phyloP scores from a whole-genome alignment of 441 rosid genomes.

The Jatropha multifida region DNA sequence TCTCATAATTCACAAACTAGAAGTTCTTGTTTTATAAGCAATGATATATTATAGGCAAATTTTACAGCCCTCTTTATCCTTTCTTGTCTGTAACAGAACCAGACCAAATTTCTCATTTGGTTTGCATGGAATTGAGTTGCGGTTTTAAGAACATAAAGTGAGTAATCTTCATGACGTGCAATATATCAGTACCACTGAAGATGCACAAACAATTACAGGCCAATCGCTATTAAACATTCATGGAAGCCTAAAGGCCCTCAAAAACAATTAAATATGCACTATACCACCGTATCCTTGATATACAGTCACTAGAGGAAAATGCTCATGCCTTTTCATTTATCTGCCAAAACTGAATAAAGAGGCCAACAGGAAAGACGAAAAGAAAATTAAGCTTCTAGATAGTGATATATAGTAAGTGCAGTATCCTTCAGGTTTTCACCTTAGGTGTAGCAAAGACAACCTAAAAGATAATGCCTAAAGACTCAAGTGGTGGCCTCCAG shows the following conservation, averaged over 20 bases:
- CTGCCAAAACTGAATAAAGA: no score
- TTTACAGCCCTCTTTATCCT: not conserved
- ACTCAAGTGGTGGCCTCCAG: not conserved
- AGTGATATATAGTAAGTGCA: no score
- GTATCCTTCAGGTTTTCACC: not conserved
- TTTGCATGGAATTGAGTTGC: not conserved
- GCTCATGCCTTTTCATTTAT: no score
- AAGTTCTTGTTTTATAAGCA: not conserved
- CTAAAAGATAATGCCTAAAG: not conserved
- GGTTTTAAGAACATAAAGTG: not conserved
- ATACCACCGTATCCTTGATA: not conserved
- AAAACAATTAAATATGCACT: not conserved
- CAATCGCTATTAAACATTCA: no score
- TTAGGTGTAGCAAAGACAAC: not conserved
- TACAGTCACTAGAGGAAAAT: no score
- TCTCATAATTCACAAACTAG: slow-evolving; percentile 11
- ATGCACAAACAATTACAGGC: no score
- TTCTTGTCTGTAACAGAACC: not conserved
- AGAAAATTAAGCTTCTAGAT: no score
- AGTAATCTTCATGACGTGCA: not conserved
- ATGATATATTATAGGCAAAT: not conserved
- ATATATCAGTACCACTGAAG: no score
- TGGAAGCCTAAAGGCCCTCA: not conserved
- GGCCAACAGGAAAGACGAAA: no score
- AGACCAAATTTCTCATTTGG: not conserved